Evolutionary conservation across 371 early-diverging fungal genomes (phyloP).

Genomic region (Mortierella sp.): DNA sequence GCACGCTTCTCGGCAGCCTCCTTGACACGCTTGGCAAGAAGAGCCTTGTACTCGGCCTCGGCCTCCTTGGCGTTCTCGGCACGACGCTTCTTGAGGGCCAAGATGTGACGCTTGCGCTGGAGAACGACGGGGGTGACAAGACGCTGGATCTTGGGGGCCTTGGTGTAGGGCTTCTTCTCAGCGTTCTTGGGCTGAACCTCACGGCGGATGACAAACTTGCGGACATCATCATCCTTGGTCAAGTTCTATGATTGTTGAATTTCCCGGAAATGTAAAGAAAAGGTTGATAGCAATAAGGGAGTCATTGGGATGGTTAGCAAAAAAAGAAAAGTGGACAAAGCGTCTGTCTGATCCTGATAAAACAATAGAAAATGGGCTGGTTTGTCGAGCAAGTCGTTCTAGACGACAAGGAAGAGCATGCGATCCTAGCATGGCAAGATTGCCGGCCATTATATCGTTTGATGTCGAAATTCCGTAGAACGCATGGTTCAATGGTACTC

Average conservation of each 20-base stretch:
- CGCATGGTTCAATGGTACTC: too few species aligned
- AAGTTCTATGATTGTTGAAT: slow-evolving; percentile 75
- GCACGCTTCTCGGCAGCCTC: slow-evolving; percentile 84
- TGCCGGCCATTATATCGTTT: too few species aligned
- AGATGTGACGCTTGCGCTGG: slow-evolving; percentile 91
- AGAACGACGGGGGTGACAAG: slow-evolving; percentile 95
- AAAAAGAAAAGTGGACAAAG: neutral
- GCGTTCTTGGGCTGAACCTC: slow-evolving; percentile 90
- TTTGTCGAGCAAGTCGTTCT: too few species aligned
- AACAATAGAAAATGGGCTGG: too few species aligned
- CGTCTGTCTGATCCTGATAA: neutral
- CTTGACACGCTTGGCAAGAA: slow-evolving; percentile 92
- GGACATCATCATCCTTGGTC: slow-evolving; percentile 97
- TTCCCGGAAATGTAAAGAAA: neutral
- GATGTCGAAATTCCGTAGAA: too few species aligned
- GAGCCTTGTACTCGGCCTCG: slow-evolving; percentile 92
- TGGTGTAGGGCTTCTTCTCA: slow-evolving; percentile 92
- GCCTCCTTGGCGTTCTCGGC: slow-evolving; percentile 84
- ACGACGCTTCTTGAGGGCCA: slow-evolving; percentile 86
- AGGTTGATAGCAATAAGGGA: neutral
- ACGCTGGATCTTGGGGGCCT: slow-evolving; percentile 97
- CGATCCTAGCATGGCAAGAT: too few species aligned
- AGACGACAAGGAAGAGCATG: too few species aligned
- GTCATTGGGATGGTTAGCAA: neutral
- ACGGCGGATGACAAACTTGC: slow-evolving; percentile 98